These are phyloP conservation scores for Elongisporangium prolatum DNA, from an alignment of 352 stramenopile genomes.

Conservation along the genomic window DNA sequence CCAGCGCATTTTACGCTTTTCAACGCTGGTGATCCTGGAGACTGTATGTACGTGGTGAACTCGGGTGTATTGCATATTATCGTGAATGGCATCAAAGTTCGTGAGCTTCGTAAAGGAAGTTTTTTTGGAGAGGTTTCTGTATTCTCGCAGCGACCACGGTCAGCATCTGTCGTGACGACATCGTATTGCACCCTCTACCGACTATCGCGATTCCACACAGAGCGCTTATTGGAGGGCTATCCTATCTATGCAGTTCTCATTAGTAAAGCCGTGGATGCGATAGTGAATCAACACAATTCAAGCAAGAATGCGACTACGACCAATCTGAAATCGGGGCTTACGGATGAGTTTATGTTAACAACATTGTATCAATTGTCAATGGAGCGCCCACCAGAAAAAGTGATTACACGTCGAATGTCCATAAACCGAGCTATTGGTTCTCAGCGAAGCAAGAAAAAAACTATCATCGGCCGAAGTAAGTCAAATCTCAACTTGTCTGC, in stretches of 20 bases:
- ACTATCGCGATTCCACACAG: conserved; percentile 55
- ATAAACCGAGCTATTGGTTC: conserved; percentile 10
- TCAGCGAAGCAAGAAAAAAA: conserved; percentile 7
- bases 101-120: conserved; percentile 55
- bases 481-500: conserved; percentile 15
- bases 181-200: conserved; percentile 69
- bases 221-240: conserved; percentile 55
- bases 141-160: conserved; percentile 54
- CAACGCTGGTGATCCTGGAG: conserved; percentile 42
- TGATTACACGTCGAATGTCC: background rate
- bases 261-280: conserved; percentile 31
- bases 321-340: background rate
- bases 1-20: conserved; percentile 53
- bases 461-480: conserved; percentile 19
- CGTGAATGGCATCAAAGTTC: conserved; percentile 48
- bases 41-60: conserved; percentile 75
- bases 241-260: conserved; percentile 48
- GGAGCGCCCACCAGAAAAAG: conserved; percentile 1
- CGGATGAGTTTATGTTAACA: conserved; percentile 48
- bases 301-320: background rate
- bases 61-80: conserved; percentile 56
- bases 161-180: conserved; percentile 46
- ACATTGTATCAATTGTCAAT: conserved; percentile 44
- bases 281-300: conserved; percentile 32
- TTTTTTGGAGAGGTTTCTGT: conserved; percentile 75